A percentile compares a stretch with the other conserved stretches of the same genome.
These are phyloP conservation scores for Aspergillus conjunctus DNA, from an alignment of 495 filamentous ascomycete genomes.

Conservation along the genomic window DNA sequence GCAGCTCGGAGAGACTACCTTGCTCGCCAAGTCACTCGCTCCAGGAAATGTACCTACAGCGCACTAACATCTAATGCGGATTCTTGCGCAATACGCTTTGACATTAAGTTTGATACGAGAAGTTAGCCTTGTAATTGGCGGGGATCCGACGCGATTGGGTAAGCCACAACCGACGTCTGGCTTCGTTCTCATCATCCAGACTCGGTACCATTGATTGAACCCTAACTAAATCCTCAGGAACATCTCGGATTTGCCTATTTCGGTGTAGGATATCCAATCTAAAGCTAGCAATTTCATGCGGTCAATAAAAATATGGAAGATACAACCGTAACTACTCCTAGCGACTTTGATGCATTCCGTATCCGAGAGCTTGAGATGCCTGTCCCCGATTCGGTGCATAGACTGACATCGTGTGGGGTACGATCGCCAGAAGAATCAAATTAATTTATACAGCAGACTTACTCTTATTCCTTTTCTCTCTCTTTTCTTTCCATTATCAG, in stretches of 20 bases:
- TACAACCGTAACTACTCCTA: too few species aligned
- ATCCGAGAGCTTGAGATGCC: not conserved
- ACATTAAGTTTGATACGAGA: not conserved
- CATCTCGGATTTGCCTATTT: too few species aligned
- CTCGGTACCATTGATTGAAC: not conserved
- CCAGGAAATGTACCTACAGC: too few species aligned
- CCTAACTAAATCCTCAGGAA: not conserved
- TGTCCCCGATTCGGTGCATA: not conserved
- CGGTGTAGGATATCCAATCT: too few species aligned
- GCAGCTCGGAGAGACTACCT: not conserved
- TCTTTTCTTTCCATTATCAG: not conserved
- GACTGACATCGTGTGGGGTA: not conserved
- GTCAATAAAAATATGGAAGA: too few species aligned
- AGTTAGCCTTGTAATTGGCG: not conserved
- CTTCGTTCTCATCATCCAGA: too few species aligned
- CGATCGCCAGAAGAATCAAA: not conserved
- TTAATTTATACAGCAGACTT: not conserved
- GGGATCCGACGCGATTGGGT: not conserved
- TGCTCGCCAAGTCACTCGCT: too few species aligned
- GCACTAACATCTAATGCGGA: not conserved
- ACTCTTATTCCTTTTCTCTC: not conserved
- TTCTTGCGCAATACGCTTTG: not conserved
- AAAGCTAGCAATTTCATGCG: too few species aligned
- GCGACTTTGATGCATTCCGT: too few species aligned
- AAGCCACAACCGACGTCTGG: not conserved